Base-by-base conservation (phyloP, 306 rosid species). In the Ziziphus jujuba region DNA sequence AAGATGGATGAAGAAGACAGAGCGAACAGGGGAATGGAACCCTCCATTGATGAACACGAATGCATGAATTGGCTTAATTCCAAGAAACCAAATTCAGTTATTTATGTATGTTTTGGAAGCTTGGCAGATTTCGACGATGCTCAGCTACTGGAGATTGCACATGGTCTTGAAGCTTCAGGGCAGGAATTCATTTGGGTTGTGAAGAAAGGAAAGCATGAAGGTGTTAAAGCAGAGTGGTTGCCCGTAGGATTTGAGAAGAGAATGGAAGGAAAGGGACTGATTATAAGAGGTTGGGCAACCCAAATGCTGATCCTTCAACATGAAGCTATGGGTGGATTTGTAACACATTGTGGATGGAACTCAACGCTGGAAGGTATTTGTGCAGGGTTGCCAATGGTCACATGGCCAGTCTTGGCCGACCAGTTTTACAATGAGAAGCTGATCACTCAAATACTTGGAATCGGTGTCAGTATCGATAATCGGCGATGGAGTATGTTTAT, bases 61-160 rank as follows among this genome's bases (percentile, higher is more conserved):
- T 79, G 82, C 48, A 70, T 82, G 35, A 66, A 77, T 45, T 85
- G 90, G 90, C 79, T 85, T 23, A 44, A 74, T 2, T 56, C 79
- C 0, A 73, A 78, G 60, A 61, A 84, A 59, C 76, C 80, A 0
- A 5, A 76, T 20, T 84, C 87, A 0, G 86, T 84, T 56, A 40
- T 84, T 52, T 81, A 79, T 31, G 55, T 79, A 22, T 77, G 87
- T 28, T 84, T 81, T 20, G 87, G 87, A 2, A 79, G 82, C 49
- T 49, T 71, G 56, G 59, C 74, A 5, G 19, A 45, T 0, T 78
- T 84, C 50, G 12, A 65, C 0, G 64, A 65, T 0, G 33, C 80
- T 17, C 89, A 84, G 56, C 82, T 84, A 0, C 63, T 35, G 24
- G 89, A 84, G 53, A 81, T 84, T 16, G 87, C 84, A 0, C 7